Evolutionary conservation across 495 filamentous ascomycete species (phyloP), one percentile per base, ranked within the genome.

Genomic region (Opeltia flavorubescens): DNA sequence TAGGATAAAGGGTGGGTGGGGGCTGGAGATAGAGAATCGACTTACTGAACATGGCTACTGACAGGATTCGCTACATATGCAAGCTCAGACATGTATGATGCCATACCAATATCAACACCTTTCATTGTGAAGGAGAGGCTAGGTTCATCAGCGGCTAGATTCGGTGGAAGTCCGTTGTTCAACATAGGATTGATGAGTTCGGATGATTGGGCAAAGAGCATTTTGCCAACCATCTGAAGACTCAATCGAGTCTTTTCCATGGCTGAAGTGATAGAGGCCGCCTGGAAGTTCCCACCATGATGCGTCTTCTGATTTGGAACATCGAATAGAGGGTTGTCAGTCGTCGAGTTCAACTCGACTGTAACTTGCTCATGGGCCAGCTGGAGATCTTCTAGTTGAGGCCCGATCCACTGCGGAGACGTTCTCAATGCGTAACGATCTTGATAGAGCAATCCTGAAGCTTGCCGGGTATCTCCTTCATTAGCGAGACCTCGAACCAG

Each of bases 231-330:
- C 50, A 69, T 73, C 54, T 80, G 76, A 38, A 78, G 55, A 0
- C 66, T 66, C 1, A 51, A 30, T 25, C 71, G 64, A 0, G 70
- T 71, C 54, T 80, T 82, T 48, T 81, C 78, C 70, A 76, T 80
- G 5, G 79, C 75, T 5, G 75, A 71, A 0, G 79, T 78, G 30
- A 82, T 53, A 5, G 69, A 60, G 0, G 57, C 58, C 0, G 78
- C 79, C 48, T 82, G 78, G 59, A 83, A 83, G 56, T 83, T 83
- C 30, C 70, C 72, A 18, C 78, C 77, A 33, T 72, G 68, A 51
- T 75, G 67, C 17, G 78, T 64, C 21, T 40, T 33, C 0, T 42
- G 41, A 2, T 42, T 46, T 5, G 40, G 29, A 1, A 56, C 51
- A 43, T 82, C 69, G 24, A 82, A 54, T 9, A 83, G 59, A 1